phyloP scores from a whole-genome alignment of 2,329 filamentous ascomycete species.

The Pseudocercospora pini-densiflorae region DNA sequence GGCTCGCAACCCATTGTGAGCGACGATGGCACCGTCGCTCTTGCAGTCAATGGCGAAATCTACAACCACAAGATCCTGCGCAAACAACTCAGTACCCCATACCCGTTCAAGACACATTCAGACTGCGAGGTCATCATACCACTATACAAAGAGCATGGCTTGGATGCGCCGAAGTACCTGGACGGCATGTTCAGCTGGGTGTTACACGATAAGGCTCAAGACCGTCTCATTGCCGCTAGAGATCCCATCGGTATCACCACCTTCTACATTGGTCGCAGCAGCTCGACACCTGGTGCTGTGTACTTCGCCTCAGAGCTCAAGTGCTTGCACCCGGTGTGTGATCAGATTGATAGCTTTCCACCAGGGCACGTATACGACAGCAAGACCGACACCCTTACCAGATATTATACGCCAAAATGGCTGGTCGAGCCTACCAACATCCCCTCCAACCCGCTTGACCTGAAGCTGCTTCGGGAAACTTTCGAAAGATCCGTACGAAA shows the following conservation, averaged over 20 bases:
- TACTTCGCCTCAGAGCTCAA: conserved; percentile 99
- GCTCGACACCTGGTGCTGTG: conserved; percentile 77
- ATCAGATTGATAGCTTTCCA: conserved; percentile 92
- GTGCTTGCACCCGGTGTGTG: conserved; percentile 88
- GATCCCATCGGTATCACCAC: conserved; percentile 98
- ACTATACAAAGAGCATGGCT: conserved; percentile 88
- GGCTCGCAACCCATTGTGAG: conserved; percentile 96
- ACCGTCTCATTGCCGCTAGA: conserved; percentile 90
- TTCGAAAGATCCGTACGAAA: conserved; percentile 93
- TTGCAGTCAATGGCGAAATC: conserved; percentile 99
- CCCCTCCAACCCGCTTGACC: conserved; percentile 79
- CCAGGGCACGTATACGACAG: conserved; percentile 97
- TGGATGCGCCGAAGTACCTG: conserved; percentile 89
- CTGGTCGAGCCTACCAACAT: conserved; percentile 78
- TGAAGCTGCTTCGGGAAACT: conserved; percentile 77
- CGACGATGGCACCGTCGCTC: conserved; percentile 82
- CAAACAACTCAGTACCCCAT: conserved; percentile 80
- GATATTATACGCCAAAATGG: conserved; percentile 93
- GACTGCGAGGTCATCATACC: conserved; percentile 99
- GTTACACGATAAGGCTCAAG: conserved; percentile 91
- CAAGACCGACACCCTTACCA: conserved; percentile 78
- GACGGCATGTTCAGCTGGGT: conserved; percentile 99
- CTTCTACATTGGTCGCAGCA: conserved; percentile 92
- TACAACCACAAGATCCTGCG: conserved; percentile 98
- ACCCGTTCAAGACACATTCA: conserved; percentile 98